Percentiles rank a stretch among this genome's conserved stretches.
Evolutionary conservation across 2,329 filamentous ascomycete species (phyloP).

Genomic region (Colletotrichum sidae): DNA sequence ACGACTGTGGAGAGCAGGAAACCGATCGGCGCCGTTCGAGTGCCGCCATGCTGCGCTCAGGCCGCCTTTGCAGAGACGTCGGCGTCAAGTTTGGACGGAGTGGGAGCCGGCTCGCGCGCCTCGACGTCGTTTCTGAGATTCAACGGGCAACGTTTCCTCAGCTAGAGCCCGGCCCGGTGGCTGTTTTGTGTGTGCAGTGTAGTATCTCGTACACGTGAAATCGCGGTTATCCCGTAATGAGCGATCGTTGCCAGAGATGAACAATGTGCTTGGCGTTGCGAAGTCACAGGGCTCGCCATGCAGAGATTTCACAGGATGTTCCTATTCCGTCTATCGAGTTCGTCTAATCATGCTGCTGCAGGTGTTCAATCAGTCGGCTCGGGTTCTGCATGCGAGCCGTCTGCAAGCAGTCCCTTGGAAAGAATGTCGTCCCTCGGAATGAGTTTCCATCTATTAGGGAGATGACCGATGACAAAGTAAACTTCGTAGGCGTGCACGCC

Average conservation of each 20-base stretch:
- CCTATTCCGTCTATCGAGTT: slow-evolving; percentile 24
- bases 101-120: slow-evolving; percentile 21
- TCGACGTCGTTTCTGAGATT: slow-evolving; percentile 17
- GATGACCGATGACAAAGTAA: slow-evolving; percentile 28
- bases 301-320: slow-evolving; percentile 13
- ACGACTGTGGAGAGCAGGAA: slow-evolving; percentile 5
- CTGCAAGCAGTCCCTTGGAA: slow-evolving; percentile 34
- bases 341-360: slow-evolving; percentile 23
- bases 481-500: slow-evolving; percentile 23
- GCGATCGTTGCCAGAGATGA: background rate
- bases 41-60: slow-evolving; percentile 15
- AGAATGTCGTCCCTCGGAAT: background rate
- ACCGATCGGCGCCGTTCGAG: too few relatives aligned
- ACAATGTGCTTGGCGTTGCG: slow-evolving; percentile 13
- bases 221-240: background rate
- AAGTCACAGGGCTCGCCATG: slow-evolving; percentile 31
- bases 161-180: slow-evolving; percentile 3
- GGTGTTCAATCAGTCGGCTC: background rate
- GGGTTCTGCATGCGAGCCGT: slow-evolving; percentile 15
- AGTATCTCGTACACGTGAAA: too few relatives aligned
- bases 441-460: background rate
- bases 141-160: slow-evolving; percentile 13
- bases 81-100: slow-evolving; percentile 13
- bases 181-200: background rate
- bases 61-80: slow-evolving; percentile 7